These are phyloP conservation scores for Meredithiella fracta DNA, from an alignment of 2,329 filamentous ascomycete species.

Conservation along the genomic window DNA sequence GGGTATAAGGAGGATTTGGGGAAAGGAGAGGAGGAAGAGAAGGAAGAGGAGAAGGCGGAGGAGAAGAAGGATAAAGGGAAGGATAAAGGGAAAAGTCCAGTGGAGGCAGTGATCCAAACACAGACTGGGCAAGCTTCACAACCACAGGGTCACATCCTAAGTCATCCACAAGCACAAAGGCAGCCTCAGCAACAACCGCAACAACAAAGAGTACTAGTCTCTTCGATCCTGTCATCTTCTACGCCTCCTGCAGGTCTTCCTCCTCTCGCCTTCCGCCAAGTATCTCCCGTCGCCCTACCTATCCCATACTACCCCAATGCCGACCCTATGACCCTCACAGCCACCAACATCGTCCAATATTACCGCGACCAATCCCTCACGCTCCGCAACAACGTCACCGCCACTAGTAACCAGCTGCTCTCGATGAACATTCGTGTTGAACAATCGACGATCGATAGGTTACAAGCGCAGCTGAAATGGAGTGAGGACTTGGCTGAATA, in stretches of 20 bases:
- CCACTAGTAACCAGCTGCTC: background rate
- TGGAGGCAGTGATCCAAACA: background rate
- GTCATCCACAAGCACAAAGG: background rate
- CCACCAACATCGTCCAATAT: background rate
- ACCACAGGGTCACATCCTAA: background rate
- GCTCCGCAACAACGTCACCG: background rate
- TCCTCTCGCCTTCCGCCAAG: background rate
- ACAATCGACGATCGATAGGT: background rate
- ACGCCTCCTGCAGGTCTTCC: background rate
- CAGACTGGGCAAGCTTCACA: background rate
- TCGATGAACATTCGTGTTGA: too few relatives aligned
- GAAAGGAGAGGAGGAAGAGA: background rate
- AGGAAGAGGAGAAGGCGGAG: constrained; percentile 8
- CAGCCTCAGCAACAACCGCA: background rate
- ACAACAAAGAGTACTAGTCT: background rate
- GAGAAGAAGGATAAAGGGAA: background rate
- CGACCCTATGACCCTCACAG: background rate
- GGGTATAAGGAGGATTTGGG: constrained; percentile 56
- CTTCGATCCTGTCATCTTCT: background rate
- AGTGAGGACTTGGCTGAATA: background rate
- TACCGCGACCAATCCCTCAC: background rate
- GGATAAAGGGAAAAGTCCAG: background rate
- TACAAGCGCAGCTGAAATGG: background rate
- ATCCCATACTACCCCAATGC: background rate
- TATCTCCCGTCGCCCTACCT: background rate